Evolutionary conservation across 2,329 filamentous ascomycete species (phyloP), one percentile per base, ranked within the genome.

Genomic region (Botryotinia calthae): DNA sequence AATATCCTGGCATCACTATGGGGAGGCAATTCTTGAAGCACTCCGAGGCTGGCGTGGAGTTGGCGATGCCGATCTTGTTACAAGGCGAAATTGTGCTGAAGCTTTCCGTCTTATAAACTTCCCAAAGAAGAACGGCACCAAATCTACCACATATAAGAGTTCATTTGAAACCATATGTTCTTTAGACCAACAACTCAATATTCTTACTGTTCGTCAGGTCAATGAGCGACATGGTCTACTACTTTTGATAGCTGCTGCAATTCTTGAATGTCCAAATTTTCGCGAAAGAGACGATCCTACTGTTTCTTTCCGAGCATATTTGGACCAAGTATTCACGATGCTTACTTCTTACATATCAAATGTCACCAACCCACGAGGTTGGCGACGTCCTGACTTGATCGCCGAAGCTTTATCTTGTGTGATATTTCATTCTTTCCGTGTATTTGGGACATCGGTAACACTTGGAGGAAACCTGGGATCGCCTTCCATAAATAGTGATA

Each of bases 41-140:
- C 84, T 97, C 10, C 84, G 97, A 20, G 90, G 89, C 31, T 99
- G 96, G 96, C 88, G 95, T 81, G 96, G 96, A 0, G 88, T 97
- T n/a, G 90, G 91, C 0, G 93, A 97, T 76, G 85, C 89, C 14
- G 94, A 98, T 81, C 87, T 90, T 0, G 84, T 86, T 9, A 93
- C 94, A 2, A 88, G 96, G 74, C 87, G 93, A 77, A 87, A 88
- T 67, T 91, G 94, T 22, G 93, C 92, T 1, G 82, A 82, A 1
- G 90, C 93, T 0, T 90, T 95, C 77, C 62, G 62, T 16, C 51
- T 31, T 67, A 61, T 72, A 18, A 40, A 40, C 1, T 72, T 59
- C 25, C 37, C 51, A 31, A 25, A 6, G 22, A 31, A 28, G n/a
- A n/a, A 54, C 16, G 9, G 10, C 37, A 34, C 14, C 10, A 40